Conservation (phyloP, 345 rosid genomes). For the Punica granatum region DNA sequence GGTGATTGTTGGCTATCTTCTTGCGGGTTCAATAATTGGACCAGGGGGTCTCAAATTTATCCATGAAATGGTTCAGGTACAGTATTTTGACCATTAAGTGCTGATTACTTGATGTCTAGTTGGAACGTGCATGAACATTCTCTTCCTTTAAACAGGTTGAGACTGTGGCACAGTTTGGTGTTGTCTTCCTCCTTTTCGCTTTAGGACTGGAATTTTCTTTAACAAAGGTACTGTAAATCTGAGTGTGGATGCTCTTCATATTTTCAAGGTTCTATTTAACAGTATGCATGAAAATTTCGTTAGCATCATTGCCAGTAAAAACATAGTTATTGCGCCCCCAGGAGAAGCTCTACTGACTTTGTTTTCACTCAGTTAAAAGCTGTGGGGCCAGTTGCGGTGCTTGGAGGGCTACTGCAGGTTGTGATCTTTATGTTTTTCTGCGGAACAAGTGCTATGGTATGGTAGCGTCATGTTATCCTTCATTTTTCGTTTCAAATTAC, state of each 20-base stretch:
- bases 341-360: constrained; percentile 17
- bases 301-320: background rate
- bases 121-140: background rate
- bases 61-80: constrained; percentile 99
- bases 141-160: constrained; percentile 52
- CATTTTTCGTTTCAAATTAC: background rate
- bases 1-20: constrained; percentile 98
- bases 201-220: constrained; percentile 95
- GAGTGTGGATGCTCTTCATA: constrained; percentile 1
- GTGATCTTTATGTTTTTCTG: constrained; percentile 66
- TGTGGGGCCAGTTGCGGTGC: constrained; percentile 92
- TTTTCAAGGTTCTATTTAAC: background rate
- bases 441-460: constrained; percentile 72
- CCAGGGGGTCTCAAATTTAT: constrained; percentile 98
- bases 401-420: constrained; percentile 93
- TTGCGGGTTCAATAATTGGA: constrained; percentile 91
- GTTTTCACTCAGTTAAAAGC: constrained; percentile 66
- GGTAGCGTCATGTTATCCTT: constrained; percentile 6
- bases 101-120: background rate
- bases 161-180: constrained; percentile 97
- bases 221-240: constrained; percentile 58
- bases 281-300: constrained; percentile 1
- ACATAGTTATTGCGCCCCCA: background rate
- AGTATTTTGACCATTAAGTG: background rate
- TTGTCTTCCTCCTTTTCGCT: constrained; percentile 97